phyloP scores from a whole-genome alignment of 2,329 filamentous ascomycete genomes.

The Aspergillus sp. region DNA sequence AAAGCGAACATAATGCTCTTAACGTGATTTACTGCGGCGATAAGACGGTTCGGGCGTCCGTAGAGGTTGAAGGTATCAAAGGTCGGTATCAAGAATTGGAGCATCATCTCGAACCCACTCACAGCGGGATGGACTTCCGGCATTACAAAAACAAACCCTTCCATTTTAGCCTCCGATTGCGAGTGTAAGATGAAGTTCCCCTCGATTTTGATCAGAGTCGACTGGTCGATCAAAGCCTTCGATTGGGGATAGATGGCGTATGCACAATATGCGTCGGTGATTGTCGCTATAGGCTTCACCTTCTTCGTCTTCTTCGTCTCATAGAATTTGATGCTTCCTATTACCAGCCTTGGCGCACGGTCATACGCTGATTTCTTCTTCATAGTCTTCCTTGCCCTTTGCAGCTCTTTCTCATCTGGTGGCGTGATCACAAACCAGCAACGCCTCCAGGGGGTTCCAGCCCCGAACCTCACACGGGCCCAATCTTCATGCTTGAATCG shows the following conservation, averaged over 20 bases:
- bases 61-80: slow-evolving; percentile 93
- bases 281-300: slow-evolving; percentile 82
- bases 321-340: slow-evolving; percentile 93
- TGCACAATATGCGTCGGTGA: slow-evolving; percentile 85
- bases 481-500: slow-evolving; percentile 81
- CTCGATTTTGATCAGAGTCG: slow-evolving; percentile 90
- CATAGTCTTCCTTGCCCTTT: slow-evolving; percentile 77
- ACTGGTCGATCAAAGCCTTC: slow-evolving; percentile 90
- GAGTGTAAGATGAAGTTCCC: slow-evolving; percentile 86
- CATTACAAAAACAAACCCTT: slow-evolving; percentile 98
- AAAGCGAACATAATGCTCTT: slow-evolving; percentile 98
- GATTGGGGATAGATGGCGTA: slow-evolving; percentile 96
- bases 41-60: slow-evolving; percentile 79
- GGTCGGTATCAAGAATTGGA: slow-evolving; percentile 87
- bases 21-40: slow-evolving; percentile 82
- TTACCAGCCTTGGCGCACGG: slow-evolving; percentile 67
- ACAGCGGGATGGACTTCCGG: slow-evolving; percentile 91
- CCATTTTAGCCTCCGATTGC: slow-evolving; percentile 71
- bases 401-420: slow-evolving; percentile 88
- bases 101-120: slow-evolving; percentile 90
- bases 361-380: slow-evolving; percentile 85
- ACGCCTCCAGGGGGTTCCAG: slow-evolving; percentile 90
- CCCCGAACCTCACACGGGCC: slow-evolving; percentile 92
- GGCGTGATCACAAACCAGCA: slow-evolving; percentile 96
- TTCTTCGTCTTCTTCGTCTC: slow-evolving; percentile 94